Base-by-base conservation (phyloP, 1,284 basidiomycete genomes). In the Boletus mariae region DNA sequence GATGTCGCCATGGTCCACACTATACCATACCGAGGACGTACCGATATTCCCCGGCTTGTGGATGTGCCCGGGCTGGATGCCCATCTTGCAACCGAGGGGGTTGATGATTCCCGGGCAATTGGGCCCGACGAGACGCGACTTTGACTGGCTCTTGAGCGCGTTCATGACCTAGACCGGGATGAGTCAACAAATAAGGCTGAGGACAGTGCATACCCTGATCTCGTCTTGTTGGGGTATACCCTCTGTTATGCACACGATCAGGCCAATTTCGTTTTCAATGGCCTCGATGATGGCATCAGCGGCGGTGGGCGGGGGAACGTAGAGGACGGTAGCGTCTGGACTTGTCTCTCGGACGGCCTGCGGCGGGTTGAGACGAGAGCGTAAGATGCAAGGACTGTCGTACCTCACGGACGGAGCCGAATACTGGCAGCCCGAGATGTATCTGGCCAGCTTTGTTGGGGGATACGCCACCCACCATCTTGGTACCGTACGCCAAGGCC, bases 91-190 rank as follows among this genome's bases (percentile, higher is more conserved):
- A 15, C 96, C 96, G 53, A 90, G 81, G 28, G 94, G 93, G 69
- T 95, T 94, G 68, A 99, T 98, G 66, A 99, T 87, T 71, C 97
- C 97, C 5, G 97, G 97, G 75, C 97, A 99, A 75, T 99, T 99
- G 44, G 94, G 94, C 31, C 94, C 94, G 48, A 97, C 90, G 62
- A 99, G 87, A 63, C 97, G 87, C 55, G 93, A 96, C 68, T 92
- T 94, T 60, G 86, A 93, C 74, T 99, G 97, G 68, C 86, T 89
- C 71, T 90, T 92, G 63, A 99, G 83, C 15, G 93, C 97, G 68
- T 97, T 90, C 75, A 92, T 87, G 61, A 99, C 90, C 89, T 92
- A 60, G 11, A 49, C 47, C 55, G 32, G 46, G 13, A 26, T 9
- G 44, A 9, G 54, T 62, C 47, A 51, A n/a, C 37, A 7, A 23